Conservation (phyloP, 75 land plant genomes). For the Sequoia sempervirens region DNA sequence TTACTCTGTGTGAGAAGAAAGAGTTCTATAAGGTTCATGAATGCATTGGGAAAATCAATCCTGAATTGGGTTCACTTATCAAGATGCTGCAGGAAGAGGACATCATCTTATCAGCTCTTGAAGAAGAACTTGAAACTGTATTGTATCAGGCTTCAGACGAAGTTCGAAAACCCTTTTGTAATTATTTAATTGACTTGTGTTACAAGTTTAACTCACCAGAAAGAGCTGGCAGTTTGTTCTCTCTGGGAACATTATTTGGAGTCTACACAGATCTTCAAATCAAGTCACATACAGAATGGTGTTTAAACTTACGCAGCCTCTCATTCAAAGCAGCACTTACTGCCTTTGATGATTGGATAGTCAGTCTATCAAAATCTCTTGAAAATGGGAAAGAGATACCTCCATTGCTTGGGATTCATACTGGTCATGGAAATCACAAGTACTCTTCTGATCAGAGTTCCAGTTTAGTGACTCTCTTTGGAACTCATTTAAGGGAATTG, state of each 20-base stretch:
- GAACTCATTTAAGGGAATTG: conserved; percentile 41
- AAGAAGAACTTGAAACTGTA: conserved; percentile 38
- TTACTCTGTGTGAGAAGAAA: conserved; percentile 38
- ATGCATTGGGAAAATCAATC: conserved; percentile 49
- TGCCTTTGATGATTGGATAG: conserved; percentile 82
- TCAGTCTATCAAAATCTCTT: conserved; percentile 31
- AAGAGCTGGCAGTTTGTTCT: conserved; percentile 50
- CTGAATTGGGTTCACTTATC: conserved; percentile 43
- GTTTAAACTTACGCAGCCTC: conserved; percentile 63
- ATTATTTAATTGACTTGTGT: conserved; percentile 80
- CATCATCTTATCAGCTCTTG: conserved; percentile 18
- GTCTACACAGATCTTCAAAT: conserved; percentile 68
- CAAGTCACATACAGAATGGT: conserved; percentile 57
- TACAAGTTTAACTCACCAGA: conserved; percentile 39
- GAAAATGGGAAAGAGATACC: conserved; percentile 51
- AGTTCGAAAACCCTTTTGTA: conserved; percentile 75
- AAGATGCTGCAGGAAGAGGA: conserved; percentile 33
- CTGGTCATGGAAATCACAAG: conserved; percentile 73
- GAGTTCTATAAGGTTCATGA: conserved; percentile 37
- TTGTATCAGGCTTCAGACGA: conserved; percentile 47
- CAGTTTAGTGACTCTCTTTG: conserved; percentile 38
- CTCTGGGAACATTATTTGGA: conserved; percentile 46
- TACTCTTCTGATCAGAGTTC: conserved; percentile 33
- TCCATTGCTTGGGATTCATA: conserved; percentile 41
- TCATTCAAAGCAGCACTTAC: conserved; percentile 82